Evolutionary conservation across 495 filamentous ascomycete species (phyloP), one percentile per base, ranked within the genome.

Genomic region (Hapsidospora chrysogenum): DNA sequence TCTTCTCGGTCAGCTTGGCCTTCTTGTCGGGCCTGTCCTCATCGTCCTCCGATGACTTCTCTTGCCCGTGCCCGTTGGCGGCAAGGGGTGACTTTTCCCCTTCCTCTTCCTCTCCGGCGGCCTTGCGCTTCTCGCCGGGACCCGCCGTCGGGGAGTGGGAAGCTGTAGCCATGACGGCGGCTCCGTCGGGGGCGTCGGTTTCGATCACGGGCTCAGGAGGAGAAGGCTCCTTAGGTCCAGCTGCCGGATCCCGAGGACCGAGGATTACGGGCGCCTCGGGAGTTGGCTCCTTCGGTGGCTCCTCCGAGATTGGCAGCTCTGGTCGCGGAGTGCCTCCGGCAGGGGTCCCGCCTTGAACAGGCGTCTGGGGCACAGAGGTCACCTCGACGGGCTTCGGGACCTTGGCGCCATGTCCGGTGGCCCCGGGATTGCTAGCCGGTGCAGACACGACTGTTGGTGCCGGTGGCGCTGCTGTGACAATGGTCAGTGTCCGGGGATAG

Each of bases 11-110:
- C 10, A 46, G 47, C 44, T 59, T 59, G 17, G 40, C 29, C 35
- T 59, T 60, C 33, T 59, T 61, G 19, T 46, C 44, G n/a, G 36
- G 41, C 4, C 41, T 45, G 15, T 49, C 45, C 0, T 38, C 41
- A 7, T 45, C 31, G 15, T 29, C 23, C 11, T 41, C 28, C 6
- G 28, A 36, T 13, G 47, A 37, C 4, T 44, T 44, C 25, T 53
- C 42, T 6, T 45, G 35, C 14, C 44, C 41, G 11, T 30, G 28
- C 20, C 41, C 36, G 29, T 48, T 48, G n/a, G 41, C 38, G 15
- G 20, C n/a, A 8, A 16, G 11, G 10, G 22, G 22, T 16, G 20
- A 16, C n/a, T 25, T 27, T 16, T 36, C 33, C 4, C 21, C 23
- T 15, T 15, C 21, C 9, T 11, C 15, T 16, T 16, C 13, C 7